phyloP scores from a whole-genome alignment of 768 basidiomycete genomes.

The Xerocomellus chrysenteron region DNA sequence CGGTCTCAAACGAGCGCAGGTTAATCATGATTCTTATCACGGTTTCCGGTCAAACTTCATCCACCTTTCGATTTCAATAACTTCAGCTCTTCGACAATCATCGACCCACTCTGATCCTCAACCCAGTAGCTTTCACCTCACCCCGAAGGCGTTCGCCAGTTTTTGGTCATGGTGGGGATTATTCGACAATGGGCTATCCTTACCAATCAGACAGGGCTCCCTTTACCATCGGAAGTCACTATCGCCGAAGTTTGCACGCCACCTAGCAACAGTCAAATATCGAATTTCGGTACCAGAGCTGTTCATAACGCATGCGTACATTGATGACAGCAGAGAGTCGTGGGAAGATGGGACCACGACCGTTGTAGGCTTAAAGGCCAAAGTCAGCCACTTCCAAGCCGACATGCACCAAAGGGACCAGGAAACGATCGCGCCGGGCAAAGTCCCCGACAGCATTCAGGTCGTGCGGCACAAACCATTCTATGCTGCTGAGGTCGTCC shows the following conservation, averaged over 20 bases:
- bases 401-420: slow-evolving; percentile 93
- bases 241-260: slow-evolving; percentile 85
- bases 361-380: slow-evolving; percentile 83
- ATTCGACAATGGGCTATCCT: slow-evolving; percentile 73
- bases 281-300: slow-evolving; percentile 73
- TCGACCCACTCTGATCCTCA: slow-evolving; percentile 17
- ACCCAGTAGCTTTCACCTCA: slow-evolving; percentile 79
- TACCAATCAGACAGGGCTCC: slow-evolving; percentile 87
- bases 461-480: slow-evolving; percentile 76
- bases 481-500: slow-evolving; percentile 81
- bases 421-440: slow-evolving; percentile 63
- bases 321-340: slow-evolving; percentile 74
- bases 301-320: slow-evolving; percentile 84
- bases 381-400: slow-evolving; percentile 77
- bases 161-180: slow-evolving; percentile 92
- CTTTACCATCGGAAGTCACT: slow-evolving; percentile 69
- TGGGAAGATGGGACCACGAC: slow-evolving; percentile 79
- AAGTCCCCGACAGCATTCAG: slow-evolving; percentile 55
- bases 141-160: slow-evolving; percentile 79
- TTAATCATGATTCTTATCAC: slow-evolving; percentile 69
- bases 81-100: slow-evolving; percentile 52
- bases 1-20: slow-evolving; percentile 30
- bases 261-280: slow-evolving; percentile 91
- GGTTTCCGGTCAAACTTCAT: slow-evolving; percentile 93
- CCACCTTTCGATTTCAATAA: slow-evolving; percentile 85